phyloP scores from a whole-genome alignment of 2,329 filamentous ascomycete genomes.

The Blastomyces parvus region DNA sequence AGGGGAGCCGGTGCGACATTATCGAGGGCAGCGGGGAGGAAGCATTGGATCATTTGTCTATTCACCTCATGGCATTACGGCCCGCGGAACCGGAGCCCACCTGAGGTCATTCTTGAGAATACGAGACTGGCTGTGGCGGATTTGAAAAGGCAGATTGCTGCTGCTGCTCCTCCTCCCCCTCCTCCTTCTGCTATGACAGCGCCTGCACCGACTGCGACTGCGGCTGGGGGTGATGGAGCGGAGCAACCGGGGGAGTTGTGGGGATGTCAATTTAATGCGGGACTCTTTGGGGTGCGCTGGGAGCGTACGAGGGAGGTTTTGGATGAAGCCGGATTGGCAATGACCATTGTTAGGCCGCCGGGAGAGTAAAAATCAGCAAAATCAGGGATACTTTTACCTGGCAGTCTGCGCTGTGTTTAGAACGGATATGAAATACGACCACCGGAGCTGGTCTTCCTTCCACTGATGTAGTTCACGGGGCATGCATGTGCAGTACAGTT shows the following conservation, averaged over 20 bases:
- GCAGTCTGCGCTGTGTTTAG: too few species aligned
- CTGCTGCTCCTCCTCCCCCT: slow-evolving; percentile 18
- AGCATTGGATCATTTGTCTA: slow-evolving; percentile 50
- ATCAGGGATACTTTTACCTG: background rate
- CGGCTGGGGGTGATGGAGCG: slow-evolving; percentile 10
- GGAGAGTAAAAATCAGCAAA: slow-evolving; percentile 12
- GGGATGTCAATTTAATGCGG: slow-evolving; percentile 50
- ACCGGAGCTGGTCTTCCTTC: too few species aligned
- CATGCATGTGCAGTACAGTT: too few species aligned
- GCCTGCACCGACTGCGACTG: background rate
- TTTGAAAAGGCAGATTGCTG: slow-evolving; percentile 37
- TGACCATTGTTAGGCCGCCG: slow-evolving; percentile 28
- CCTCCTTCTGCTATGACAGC: background rate
- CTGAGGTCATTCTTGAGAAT: slow-evolving; percentile 39
- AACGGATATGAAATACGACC: too few species aligned
- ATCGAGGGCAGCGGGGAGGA: slow-evolving; percentile 16
- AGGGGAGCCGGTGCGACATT: background rate
- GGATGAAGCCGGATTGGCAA: slow-evolving; percentile 27
- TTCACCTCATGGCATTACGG: slow-evolving; percentile 48
- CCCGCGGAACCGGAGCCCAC: slow-evolving; percentile 27
- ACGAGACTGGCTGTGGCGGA: slow-evolving; percentile 43
- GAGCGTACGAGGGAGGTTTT: slow-evolving; percentile 39
- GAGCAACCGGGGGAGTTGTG: slow-evolving; percentile 30
- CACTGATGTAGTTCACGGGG: too few species aligned
- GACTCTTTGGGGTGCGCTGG: slow-evolving; percentile 49